phyloP scores from a whole-genome alignment of 352 stramenopile species.

The Phytopythium delawarense region DNA sequence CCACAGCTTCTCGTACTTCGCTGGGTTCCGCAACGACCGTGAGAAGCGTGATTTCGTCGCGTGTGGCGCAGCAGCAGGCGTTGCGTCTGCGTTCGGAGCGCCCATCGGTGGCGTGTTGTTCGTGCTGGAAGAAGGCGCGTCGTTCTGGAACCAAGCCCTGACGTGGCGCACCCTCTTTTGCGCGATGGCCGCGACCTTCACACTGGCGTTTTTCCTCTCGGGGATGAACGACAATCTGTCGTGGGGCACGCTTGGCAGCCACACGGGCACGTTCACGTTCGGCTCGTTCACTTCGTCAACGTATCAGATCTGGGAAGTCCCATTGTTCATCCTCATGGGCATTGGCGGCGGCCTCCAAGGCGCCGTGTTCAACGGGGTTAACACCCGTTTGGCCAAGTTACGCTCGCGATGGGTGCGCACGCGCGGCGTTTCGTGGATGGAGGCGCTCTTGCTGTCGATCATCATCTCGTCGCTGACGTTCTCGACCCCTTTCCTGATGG shows the following conservation, averaged over 20 bases:
- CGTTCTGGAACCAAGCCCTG: conserved; percentile 84
- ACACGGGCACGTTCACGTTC: conserved; percentile 72
- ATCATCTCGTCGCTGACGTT: conserved; percentile 66
- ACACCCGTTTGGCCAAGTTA: conserved; percentile 42
- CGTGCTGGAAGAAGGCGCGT: conserved; percentile 79
- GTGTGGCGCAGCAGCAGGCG: conserved; percentile 83
- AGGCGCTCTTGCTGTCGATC: conserved; percentile 54
- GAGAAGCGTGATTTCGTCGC: conserved; percentile 89
- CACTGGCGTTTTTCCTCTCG: conserved; percentile 69
- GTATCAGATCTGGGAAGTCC: conserved; percentile 85
- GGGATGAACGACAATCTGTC: conserved; percentile 73
- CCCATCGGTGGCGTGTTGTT: conserved; percentile 89
- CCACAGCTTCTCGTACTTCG: conserved; percentile 79
- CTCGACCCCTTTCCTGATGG: conserved; percentile 51
- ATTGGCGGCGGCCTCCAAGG: conserved; percentile 81
- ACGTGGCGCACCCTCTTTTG: conserved; percentile 86
- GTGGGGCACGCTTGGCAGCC: conserved; percentile 67
- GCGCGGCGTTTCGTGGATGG: conserved; percentile 44
- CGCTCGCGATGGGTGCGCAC: conserved; percentile 58
- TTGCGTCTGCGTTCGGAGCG: conserved; percentile 88
- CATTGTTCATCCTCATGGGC: conserved; percentile 86
- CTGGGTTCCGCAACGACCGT: conserved; percentile 84
- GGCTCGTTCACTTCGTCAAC: conserved; percentile 62
- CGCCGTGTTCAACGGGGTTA: conserved; percentile 76
- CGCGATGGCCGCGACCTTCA: conserved; percentile 87